Evolutionary conservation across 2,329 filamentous ascomycete species (phyloP), one percentile per base, ranked within the genome.

Genomic region (Colletotrichum simmondsii): DNA sequence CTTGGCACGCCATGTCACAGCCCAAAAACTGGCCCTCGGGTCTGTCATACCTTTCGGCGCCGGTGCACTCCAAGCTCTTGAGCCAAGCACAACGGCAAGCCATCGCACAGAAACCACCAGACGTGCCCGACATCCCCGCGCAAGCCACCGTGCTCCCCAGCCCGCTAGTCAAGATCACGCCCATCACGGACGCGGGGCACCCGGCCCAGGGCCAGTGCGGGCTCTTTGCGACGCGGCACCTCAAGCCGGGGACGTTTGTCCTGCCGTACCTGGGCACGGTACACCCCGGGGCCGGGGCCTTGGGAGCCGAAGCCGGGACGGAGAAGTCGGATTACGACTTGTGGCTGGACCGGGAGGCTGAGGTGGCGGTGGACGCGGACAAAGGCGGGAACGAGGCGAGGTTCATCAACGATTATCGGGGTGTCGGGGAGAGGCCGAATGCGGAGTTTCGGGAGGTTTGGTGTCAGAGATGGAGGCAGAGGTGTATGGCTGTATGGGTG

Each of bases 371-470:
- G 4, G 91, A 93, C 76, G 91, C 91, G 4, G 86, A 84, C 19
- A 79, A 78, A 49, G 81, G 81, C 65, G 91, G 91, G 12, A 93
- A 92, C 77, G 91, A 93, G 81, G 91, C 88, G 2, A 83, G 91
- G 11, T 93, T 92, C 76, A 86, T 92, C 58, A 93, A 93, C 77
- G 91, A 93, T 80, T 93, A 90, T 76, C 84, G 91, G 7, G 90
- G 91, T 4, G 85, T 92, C 2, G 82, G 82, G 14, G 83, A 81
- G 61, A 80, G 85, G 71, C 83, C 89, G 1, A 91, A 91, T 73
- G 88, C 89, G 7, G 89, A 91, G 81, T 92, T 92, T 76, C 84
- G 83, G 54, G 87, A 88, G 74, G 87, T 87, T 2, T 92, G 89
- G 89, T 89, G 90, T 79, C 80, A 80, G 75, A 79, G 84, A 28